phyloP scores from a whole-genome alignment of 2,329 filamentous ascomycete genomes.

The Rhinocladiella similis region DNA sequence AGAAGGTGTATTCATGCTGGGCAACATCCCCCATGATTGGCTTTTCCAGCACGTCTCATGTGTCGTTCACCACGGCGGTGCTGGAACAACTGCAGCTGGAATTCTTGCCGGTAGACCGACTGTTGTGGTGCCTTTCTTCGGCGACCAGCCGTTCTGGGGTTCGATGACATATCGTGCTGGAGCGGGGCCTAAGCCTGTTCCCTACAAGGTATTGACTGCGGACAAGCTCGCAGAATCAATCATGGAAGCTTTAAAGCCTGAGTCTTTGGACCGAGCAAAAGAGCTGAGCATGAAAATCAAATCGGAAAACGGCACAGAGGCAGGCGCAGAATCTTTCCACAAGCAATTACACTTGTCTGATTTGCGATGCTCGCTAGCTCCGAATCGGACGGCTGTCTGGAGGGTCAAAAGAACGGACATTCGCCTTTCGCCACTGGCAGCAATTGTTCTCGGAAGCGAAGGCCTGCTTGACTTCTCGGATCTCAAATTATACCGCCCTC shows the following conservation, averaged over 20 bases:
- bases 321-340: conserved; percentile 69
- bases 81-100: conserved; percentile 85
- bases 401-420: conserved; percentile 67
- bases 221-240: conserved; percentile 68
- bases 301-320: conserved; percentile 63
- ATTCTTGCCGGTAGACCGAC: conserved; percentile 78
- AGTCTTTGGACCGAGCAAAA: conserved; percentile 57
- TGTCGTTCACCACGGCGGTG: conserved; percentile 85
- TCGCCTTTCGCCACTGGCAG: conserved; percentile 70
- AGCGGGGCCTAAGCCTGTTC: conserved; percentile 70
- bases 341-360: conserved; percentile 65
- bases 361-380: conserved; percentile 69
- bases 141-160: conserved; percentile 82
- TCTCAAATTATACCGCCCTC: conserved; percentile 63
- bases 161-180: conserved; percentile 71
- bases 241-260: conserved; percentile 57
- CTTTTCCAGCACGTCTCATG: conserved; percentile 77
- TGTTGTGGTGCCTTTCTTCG: conserved; percentile 82
- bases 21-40: conserved; percentile 87
- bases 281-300: conserved; percentile 65
- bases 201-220: conserved; percentile 65
- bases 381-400: conserved; percentile 72
- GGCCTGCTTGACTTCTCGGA: conserved; percentile 67
- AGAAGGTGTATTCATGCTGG: conserved; percentile 77
- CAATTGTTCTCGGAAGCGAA: conserved; percentile 65